Evolutionary conservation across 495 filamentous ascomycete genomes (phyloP).

Genomic region (Sporormia fimetaria): DNA sequence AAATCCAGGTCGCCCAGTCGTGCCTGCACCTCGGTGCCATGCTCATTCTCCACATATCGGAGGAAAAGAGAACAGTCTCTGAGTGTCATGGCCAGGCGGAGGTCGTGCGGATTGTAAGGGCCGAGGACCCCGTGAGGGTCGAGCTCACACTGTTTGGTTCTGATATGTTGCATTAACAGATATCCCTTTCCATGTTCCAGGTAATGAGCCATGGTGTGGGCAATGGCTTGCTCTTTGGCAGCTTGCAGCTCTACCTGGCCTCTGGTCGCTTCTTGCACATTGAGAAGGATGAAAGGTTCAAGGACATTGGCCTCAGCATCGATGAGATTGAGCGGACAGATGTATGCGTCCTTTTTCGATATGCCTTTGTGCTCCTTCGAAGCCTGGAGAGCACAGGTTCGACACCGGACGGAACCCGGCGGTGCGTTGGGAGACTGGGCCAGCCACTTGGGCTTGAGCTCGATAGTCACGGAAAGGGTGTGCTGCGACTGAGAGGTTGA

Average conservation of each 20-base stretch:
- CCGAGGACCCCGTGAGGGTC: constrained; percentile 40
- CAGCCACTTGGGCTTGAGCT: constrained; percentile 96
- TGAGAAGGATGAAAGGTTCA: constrained; percentile 15
- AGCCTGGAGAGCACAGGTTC: constrained; percentile 71
- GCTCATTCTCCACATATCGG: constrained; percentile 34
- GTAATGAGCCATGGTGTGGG: constrained; percentile 3
- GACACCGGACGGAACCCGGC: constrained; percentile 51
- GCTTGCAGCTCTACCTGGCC: background rate
- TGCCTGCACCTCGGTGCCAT: constrained; percentile 46
- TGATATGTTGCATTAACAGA: constrained; percentile 34
- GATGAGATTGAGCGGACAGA: constrained; percentile 50
- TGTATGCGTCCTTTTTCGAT: constrained; percentile 14
- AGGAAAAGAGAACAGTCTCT: constrained; percentile 81
- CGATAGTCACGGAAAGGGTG: constrained; percentile 36
- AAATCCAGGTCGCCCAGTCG: constrained; percentile 79
- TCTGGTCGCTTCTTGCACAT: background rate
- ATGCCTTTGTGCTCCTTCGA: constrained; percentile 36
- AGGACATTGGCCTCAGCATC: constrained; percentile 32
- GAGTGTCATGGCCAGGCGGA: constrained; percentile 65
- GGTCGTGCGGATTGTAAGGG: constrained; percentile 20
- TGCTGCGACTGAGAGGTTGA: constrained; percentile 38
- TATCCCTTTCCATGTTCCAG: constrained; percentile 11
- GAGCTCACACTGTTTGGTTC: constrained; percentile 38
- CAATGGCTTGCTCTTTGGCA: background rate
- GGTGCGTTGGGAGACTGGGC: constrained; percentile 72